Evolutionary conservation across 2,329 filamentous ascomycete genomes (phyloP), one percentile per base, ranked within the genome.

Genomic region (Phoma sp.): DNA sequence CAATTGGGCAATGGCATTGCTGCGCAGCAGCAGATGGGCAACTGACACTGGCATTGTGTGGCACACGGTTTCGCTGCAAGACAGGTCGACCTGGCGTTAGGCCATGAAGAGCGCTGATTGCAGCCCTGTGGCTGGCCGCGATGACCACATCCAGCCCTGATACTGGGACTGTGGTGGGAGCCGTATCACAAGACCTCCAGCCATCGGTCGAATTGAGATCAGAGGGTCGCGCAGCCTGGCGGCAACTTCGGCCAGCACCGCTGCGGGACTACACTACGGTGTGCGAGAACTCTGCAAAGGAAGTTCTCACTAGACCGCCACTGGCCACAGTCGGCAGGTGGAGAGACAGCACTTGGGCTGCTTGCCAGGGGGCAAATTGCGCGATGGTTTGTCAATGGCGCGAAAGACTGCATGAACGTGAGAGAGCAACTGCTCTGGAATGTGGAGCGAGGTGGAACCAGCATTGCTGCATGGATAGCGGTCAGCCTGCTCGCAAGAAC

Each of bases 141-240:
- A 61, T 55, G 58, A 52, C 52, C 56, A 54, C 47, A 59, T 58
- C 38, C 52, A 60, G 58, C 54, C 52, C 27, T 50, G 46, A 50
- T 46, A 55, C 52, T 50, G 46, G 52, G 30, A 55, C 42, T 42
- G 42, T 59, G 60, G 55, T 51, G 57, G 55, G 59, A 36, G 42
- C 23, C 52, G 58, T 58, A 62, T 72, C 70, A 73, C 70, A 70
- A 69, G 70, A 71, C 68, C 61, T 55, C 40, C 32, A 46, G 32
- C 44, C 52, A 56, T 57, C 45, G 42, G 57, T 57, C 54, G 55
- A 60, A 62, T 60, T 58, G 48, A 55, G 35, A 50, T 32, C 52
- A 46, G 42, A 55, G 30, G 25, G 46, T 43, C 32, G 46, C 42
- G 52, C 52, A 50, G 27, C 25, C 36, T 62, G 68, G 66, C 59